A percentile compares a stretch with the other conserved stretches of the same genome.
These are phyloP conservation scores for Xylaria grammica DNA, from an alignment of 495 filamentous ascomycete species.

Conservation along the genomic window DNA sequence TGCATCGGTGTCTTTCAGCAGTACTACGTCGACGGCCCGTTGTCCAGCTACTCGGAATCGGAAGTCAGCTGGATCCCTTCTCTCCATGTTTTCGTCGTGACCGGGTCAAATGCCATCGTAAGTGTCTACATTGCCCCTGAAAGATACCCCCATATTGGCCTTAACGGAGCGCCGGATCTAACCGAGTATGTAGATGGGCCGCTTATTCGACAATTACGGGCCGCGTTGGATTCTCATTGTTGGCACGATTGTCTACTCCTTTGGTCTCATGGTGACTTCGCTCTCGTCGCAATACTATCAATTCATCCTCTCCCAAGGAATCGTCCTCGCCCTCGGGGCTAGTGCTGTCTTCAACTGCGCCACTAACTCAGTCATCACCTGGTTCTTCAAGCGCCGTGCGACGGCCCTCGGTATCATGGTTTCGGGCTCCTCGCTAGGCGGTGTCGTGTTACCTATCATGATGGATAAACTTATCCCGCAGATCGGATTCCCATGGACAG, in stretches of 20 bases:
- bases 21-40: conserved; percentile 56
- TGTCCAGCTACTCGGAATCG: conserved; percentile 51
- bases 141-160: neutral
- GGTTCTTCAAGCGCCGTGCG: conserved; percentile 69
- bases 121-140: conserved; percentile 40
- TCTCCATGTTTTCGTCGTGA: conserved; percentile 43
- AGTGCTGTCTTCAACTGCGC: conserved; percentile 67
- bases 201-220: conserved; percentile 70
- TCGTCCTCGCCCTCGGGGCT: conserved; percentile 60
- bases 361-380: conserved; percentile 63
- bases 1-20: conserved; percentile 66
- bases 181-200: conserved; percentile 55
- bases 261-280: conserved; percentile 78
- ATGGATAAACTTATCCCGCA: conserved; percentile 63
- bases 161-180: neutral
- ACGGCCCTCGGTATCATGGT: conserved; percentile 72
- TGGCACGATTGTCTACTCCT: conserved; percentile 66
- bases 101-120: conserved; percentile 56
- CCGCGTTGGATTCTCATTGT: conserved; percentile 63
- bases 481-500: conserved; percentile 72
- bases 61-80: conserved; percentile 65
- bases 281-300: conserved; percentile 68
- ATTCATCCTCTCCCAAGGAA: conserved; percentile 62
- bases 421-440: conserved; percentile 69
- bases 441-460: conserved; percentile 75